Evolutionary conservation across 805 yeast species (phyloP), one percentile per base, ranked within the genome.

Genomic region (Metschnikowia dekortorum): DNA sequence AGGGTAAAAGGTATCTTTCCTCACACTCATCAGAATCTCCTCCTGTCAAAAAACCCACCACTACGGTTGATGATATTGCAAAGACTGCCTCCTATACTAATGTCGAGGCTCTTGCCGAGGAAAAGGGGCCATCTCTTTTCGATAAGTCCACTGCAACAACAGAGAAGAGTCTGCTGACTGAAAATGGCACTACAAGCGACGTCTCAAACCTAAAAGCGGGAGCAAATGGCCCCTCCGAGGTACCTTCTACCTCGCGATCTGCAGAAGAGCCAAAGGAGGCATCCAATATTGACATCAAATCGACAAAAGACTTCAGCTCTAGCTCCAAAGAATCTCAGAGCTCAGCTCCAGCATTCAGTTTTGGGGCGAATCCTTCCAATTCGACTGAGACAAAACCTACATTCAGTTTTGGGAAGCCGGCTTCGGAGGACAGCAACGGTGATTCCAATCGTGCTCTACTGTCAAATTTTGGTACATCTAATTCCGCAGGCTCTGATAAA

Each of bases 31-130:
- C 52, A 18, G 56, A 47, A 2, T 39, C 53, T n/a, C 48, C 50
- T 3, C 31, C 50, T 3, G 34, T 28, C 7, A 54, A 50, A 26
- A 26, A 37, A n/a, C 38, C 45, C n/a, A 22, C 31, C 10, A 46
- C 51, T 2, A 67, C 65, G 11, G 74, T 75, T 9, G 65, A 66
- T 45, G 74, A 70, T 39, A 71, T 73, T 14, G 60, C 61, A 38
- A 68, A 67, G 40, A 69, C 77, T 2, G 63, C 70, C 10, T 60
- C 66, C 16, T 70, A 64, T 49, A 70, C 66, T 44, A 63, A 65
- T 50, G 62, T 69, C 18, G 66, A 64, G 47, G 62, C 60, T 18
- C 55, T 69, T 22, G 55, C 64, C 4, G 53, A 43, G 9, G 34
- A 34, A 9, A 45, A 30, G 14, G 36, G 44, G n/a, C 26, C 44